Evolutionary conservation across 768 basidiomycete species (phyloP), one percentile per base, ranked within the genome.

Genomic region (Aureoboletus auriporus): DNA sequence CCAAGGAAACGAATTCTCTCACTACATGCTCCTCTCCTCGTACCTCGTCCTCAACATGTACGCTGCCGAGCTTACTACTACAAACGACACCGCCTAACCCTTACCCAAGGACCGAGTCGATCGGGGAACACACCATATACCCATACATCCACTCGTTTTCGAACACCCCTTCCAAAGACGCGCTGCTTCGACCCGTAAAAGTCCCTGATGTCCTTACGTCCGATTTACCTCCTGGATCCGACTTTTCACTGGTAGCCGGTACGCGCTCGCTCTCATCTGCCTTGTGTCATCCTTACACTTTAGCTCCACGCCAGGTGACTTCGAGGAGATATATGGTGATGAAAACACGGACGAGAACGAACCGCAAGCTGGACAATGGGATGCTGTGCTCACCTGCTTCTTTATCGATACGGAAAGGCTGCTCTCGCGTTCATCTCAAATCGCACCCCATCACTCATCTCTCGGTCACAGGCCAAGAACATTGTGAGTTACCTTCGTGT

Each of bases 1-100:
- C 54, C 93, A 95, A 66, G 93, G 89, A 17, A 96, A 96, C 62
- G 94, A 98, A 67, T 96, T 96, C 64, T 93, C 90, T 29, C 88
- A 94, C 55, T 92, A 91, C 67, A 95, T 94, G 93, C 77, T 98
- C 11, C 80, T 97, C 5, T 75, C 88, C 2, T 96, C 94, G 5
- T 86, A 84, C 61, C 89, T 87, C 63, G 82, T 96, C 16, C 72
- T 97, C 42, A 98, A 97, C 63, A 78, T 78, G 93, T 92, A 57
- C 9, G 77, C 39, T 41, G 44, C 11, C 34, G 20, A 44, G 5
- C 20, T 40, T 16, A 2, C 23, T 27, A 9, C 12, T 13, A 27
- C 26, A 16, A 14, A 14, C 6, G 23, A 44, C 27, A 14, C 13
- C 20, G 31, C 33, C 40, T 40, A 34, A 42, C 39, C 14, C 39